Evolutionary conservation across 768 basidiomycete species (phyloP).

Genomic region (Mycena latifolia): DNA sequence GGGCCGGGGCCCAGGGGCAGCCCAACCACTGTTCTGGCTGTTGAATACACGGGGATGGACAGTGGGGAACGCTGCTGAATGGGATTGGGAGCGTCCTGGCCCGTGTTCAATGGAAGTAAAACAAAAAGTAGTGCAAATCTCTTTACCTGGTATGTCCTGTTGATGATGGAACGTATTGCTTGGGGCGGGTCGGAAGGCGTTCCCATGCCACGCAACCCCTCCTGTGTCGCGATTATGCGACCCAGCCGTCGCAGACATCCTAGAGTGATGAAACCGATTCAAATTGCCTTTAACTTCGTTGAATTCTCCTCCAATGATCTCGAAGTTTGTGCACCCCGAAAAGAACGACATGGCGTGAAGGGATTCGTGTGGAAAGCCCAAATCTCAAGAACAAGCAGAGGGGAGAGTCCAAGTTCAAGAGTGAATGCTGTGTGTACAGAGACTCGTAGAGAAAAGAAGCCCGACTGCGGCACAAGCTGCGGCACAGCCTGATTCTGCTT

Average conservation of each 20-base stretch:
- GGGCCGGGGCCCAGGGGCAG: background rate
- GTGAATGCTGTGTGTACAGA: too few relatives aligned
- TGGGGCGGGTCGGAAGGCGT: background rate
- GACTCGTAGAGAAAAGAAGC: too few relatives aligned
- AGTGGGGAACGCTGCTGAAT: background rate
- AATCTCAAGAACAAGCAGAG: too few relatives aligned
- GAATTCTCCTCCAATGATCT: constrained; percentile 13
- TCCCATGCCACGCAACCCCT: background rate
- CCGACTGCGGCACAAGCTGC: too few relatives aligned
- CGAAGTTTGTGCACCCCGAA: background rate
- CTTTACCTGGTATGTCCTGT: background rate
- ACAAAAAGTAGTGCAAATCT: too few relatives aligned
- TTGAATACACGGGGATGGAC: background rate
- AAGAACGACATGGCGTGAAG: constrained; percentile 31
- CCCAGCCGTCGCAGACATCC: background rate
- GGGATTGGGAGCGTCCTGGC: background rate
- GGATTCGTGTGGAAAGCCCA: too few relatives aligned
- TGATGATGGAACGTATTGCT: background rate
- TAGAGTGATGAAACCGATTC: background rate
- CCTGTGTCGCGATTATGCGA: background rate
- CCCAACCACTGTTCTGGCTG: background rate
- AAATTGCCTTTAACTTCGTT: constrained; percentile 8
- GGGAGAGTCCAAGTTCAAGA: too few relatives aligned
- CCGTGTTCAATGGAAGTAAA: background rate
- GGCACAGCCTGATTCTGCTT: too few relatives aligned